phyloP scores from a whole-genome alignment of 1,139 yeast species.

The Scheffersomyces illinoinensis region DNA sequence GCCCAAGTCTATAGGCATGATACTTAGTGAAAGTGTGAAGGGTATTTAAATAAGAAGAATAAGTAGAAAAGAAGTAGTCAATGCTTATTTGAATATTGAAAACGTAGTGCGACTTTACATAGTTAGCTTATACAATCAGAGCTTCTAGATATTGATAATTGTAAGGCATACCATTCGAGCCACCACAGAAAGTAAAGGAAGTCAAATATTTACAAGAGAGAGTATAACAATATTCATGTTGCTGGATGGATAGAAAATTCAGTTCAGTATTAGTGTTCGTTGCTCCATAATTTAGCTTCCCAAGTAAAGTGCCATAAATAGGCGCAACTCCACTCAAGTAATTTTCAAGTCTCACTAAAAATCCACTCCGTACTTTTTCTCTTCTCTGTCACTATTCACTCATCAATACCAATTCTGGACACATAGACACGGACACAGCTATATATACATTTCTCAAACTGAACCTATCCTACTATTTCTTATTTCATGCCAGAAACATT shows the following conservation, averaged over 20 bases:
- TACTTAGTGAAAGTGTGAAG: not conserved
- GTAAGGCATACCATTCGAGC: no score
- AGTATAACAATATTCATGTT: no score
- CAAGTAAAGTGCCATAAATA: not conserved
- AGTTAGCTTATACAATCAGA: not conserved
- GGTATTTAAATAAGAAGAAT: not conserved
- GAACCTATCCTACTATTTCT: not conserved
- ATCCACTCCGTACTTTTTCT: not conserved
- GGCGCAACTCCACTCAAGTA: not conserved
- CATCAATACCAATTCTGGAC: not conserved
- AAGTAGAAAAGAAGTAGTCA: not conserved
- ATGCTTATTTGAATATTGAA: not conserved
- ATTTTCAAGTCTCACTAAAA: not conserved
- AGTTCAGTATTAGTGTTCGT: no score
- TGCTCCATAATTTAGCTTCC: no score
- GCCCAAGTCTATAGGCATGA: conserved; percentile 57
- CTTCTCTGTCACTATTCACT: not conserved
- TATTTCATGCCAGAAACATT: conserved; percentile 22
- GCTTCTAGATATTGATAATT: no score
- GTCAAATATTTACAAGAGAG: not conserved
- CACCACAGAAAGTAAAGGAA: no score
- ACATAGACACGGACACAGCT: not conserved
- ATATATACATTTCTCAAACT: not conserved
- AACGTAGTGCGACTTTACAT: not conserved
- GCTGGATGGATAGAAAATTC: not conserved